A percentile compares a stretch with the other conserved stretches of the same genome.
phyloP scores from a whole-genome alignment of 108 stramenopile genomes.

The Halocafeteria seosinensis region DNA sequence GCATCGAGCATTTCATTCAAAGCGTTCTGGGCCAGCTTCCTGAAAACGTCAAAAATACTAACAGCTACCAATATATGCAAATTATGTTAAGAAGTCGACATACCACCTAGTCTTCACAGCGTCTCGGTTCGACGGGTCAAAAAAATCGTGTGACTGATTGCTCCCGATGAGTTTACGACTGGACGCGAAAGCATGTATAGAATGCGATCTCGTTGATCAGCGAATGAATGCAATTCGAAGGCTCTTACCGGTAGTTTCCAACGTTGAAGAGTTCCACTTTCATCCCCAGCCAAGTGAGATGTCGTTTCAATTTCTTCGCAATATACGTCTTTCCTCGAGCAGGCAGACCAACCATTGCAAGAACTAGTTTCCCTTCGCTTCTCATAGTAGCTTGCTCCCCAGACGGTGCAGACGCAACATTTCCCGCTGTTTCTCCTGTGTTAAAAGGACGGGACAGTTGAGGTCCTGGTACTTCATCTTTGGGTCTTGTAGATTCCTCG shows the following conservation, averaged over 20 bases:
- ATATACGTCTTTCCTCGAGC: constrained; percentile 92
- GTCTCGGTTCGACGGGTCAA: constrained; percentile 63
- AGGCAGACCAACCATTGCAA: constrained; percentile 85
- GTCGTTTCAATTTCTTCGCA: constrained; percentile 74
- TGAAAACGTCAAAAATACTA: too few species aligned
- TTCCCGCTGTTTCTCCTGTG: too few species aligned
- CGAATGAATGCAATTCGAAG: constrained; percentile 36
- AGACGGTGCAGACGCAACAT: too few species aligned
- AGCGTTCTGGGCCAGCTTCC: constrained; percentile 58
- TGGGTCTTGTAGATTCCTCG: too few species aligned
- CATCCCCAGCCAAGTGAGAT: constrained; percentile 68
- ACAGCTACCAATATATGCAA: too few species aligned
- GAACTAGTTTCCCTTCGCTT: constrained; percentile 44
- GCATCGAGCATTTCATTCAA: constrained; percentile 62
- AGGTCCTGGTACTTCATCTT: too few species aligned
- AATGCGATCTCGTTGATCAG: constrained; percentile 4
- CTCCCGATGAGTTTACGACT: constrained; percentile 20
- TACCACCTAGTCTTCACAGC: too few species aligned
- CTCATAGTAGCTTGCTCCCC: background rate
- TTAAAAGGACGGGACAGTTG: too few species aligned
- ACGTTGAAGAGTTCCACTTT: constrained; percentile 74
- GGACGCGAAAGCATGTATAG: too few species aligned
- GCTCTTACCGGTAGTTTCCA: constrained; percentile 74
- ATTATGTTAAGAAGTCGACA: too few species aligned
- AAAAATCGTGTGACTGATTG: constrained; percentile 49